A percentile compares a stretch with the other conserved stretches of the same genome.
These are phyloP conservation scores for Aspergillus melleus DNA, from an alignment of 2,329 filamentous ascomycete species.

Conservation along the genomic window DNA sequence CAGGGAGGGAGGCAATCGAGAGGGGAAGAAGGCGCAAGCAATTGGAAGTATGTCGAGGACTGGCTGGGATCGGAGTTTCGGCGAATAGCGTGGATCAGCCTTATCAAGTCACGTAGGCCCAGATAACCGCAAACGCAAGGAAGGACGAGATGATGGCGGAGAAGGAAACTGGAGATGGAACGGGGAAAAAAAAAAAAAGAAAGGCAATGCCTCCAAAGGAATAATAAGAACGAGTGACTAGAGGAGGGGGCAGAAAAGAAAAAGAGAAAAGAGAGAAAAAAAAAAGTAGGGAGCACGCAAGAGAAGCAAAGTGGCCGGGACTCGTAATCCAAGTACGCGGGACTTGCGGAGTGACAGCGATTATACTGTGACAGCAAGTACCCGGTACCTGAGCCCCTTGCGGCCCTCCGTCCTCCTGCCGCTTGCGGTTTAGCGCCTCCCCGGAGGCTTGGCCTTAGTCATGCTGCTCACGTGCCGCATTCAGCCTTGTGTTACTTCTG, in stretches of 20 bases:
- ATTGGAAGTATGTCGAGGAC: neutral
- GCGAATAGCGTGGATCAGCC: conserved; percentile 3
- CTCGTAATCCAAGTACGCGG: neutral
- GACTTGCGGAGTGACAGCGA: neutral
- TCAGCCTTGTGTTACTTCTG: neutral
- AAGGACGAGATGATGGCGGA: neutral
- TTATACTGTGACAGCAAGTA: neutral
- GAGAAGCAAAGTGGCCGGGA: neutral
- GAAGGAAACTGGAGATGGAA: neutral
- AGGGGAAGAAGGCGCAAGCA: neutral
- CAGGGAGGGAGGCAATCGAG: neutral
- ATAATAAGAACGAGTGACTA: neutral
- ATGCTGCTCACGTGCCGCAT: neutral
- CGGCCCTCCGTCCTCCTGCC: neutral
- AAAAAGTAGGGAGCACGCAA: neutral
- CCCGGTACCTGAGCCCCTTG: neutral
- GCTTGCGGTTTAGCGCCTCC: neutral
- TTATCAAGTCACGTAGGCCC: conserved; percentile 6
- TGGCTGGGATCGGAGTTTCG: conserved; percentile 1
- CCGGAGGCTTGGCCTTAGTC: neutral
- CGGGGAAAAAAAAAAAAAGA: neutral
- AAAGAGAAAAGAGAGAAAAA: neutral
- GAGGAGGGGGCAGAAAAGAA: neutral
- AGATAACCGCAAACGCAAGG: neutral
- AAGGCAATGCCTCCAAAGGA: neutral